phyloP scores from a whole-genome alignment of 2,329 filamentous ascomycete species.

The Myriosclerotinia curreyana region DNA sequence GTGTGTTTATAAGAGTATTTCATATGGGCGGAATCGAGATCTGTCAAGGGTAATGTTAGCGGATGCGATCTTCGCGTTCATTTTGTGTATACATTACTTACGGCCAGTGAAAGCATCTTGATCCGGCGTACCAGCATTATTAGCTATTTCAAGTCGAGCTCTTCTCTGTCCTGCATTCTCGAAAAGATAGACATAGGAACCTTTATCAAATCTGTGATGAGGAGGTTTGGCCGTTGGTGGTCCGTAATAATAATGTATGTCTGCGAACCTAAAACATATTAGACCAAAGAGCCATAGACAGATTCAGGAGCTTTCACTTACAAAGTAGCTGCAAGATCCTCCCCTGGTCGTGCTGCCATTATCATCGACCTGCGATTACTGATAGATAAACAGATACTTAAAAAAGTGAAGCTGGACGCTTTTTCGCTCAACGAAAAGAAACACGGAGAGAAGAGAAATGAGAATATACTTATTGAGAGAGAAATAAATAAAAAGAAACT shows the following conservation, averaged over 20 bases:
- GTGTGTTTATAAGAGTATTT: conserved; percentile 73
- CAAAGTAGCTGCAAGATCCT: conserved; percentile 53
- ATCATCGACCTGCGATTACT: conserved; percentile 24
- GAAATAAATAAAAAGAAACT: not conserved
- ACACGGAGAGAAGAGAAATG: not conserved
- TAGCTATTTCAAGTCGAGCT: conserved; percentile 73
- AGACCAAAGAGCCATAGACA: conserved; percentile 18
- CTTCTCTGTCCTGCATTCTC: conserved; percentile 66
- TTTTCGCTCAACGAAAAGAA: conserved; percentile 10
- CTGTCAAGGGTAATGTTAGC: conserved; percentile 42
- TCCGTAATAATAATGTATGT: conserved; percentile 76
- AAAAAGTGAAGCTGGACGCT: not conserved
- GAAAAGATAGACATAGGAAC: conserved; percentile 77
- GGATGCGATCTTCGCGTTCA: conserved; percentile 20
- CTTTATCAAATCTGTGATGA: conserved; percentile 79
- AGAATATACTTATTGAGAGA: not conserved
- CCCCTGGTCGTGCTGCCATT: conserved; percentile 50
- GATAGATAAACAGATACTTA: conserved; percentile 8
- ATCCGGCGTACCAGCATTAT: conserved; percentile 68
- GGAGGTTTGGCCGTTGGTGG: conserved; percentile 63
- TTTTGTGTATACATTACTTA: conserved; percentile 45
- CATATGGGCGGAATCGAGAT: conserved; percentile 62
- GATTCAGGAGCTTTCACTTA: conserved; percentile 42
- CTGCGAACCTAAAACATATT: conserved; percentile 59
- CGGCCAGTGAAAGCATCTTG: conserved; percentile 78